Evolutionary conservation across 495 filamentous ascomycete species (phyloP), one percentile per base, ranked within the genome.

Genomic region (Lindgomyces ingoldianus): DNA sequence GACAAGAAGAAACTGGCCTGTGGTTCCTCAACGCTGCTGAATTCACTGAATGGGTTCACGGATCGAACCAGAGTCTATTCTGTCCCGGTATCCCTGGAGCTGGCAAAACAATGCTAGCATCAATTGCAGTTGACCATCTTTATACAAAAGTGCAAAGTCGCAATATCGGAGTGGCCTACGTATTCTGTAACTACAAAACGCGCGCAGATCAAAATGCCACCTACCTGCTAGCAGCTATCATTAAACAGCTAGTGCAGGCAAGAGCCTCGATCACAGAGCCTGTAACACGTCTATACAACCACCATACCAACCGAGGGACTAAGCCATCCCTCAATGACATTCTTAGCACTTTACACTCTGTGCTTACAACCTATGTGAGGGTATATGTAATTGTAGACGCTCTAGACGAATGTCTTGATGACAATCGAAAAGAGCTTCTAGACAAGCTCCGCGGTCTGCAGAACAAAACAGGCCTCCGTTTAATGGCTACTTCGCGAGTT

Each of bases 311-410:
- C 12, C 22, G 22, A 44, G 9, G 21, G n/a, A 53, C 29, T 22
- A 53, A 18, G 26, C 59, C 48, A 29, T 45, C 48, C 8, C n/a
- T 30, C 1, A 33, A 42, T 22, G 59, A 62, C 11, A 54, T 54
- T 29, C 18, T 64, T 3, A 61, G 39, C 54, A 59, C 65, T 49
- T 65, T 81, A 8, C 57, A 72, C 2, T 67, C 62, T 11, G 60
- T 75, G 10, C 63, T 57, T 26, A 30, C 52, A 0, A 48, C 29
- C 8, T 75, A 69, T 54, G 69, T 70, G 9, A 68, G 50, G 45
- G 62, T 73, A 16, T 79, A 76, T 58, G 67, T 83, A 42, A 61
- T 84, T 19, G 57, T 83, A 11, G 80, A 83, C 58, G 80, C 79
- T 36, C 66, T 82, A 4, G 79, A 82, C 62, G 79, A 82, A 64